These are phyloP conservation scores for Hymenoscyphus scutula DNA, from an alignment of 2,329 filamentous ascomycete genomes.

Conservation along the genomic window DNA sequence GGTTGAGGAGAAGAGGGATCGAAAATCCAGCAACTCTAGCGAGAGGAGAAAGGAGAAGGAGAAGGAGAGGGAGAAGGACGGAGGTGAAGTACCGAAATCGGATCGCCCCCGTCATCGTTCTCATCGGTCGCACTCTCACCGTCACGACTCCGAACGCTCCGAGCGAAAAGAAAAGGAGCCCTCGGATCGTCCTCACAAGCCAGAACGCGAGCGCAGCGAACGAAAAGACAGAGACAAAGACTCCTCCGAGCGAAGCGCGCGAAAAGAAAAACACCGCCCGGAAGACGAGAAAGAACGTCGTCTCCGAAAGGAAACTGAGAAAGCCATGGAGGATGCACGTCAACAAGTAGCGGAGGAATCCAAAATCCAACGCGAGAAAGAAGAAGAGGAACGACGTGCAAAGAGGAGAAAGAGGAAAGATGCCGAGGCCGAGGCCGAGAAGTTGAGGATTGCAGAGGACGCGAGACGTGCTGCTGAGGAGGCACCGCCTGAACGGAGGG, in stretches of 20 bases:
- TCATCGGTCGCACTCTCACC: constrained; percentile 15
- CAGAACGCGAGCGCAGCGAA: not conserved
- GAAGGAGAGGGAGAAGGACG: constrained; percentile 6
- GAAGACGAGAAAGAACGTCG: constrained; percentile 30
- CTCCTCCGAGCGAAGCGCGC: constrained; percentile 17
- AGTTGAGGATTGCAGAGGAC: constrained; percentile 4
- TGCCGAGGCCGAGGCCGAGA: constrained; percentile 28
- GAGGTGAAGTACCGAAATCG: not conserved
- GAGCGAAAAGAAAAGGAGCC: constrained; percentile 22
- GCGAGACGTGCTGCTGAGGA: constrained; percentile 11
- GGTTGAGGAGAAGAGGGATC: not conserved
- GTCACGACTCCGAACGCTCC: constrained; percentile 15
- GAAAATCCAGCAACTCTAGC: constrained; percentile 10
- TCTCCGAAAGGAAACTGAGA: constrained; percentile 27
- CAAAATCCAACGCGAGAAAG: constrained; percentile 23
- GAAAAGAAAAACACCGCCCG: constrained; percentile 20
- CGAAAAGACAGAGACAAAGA: not conserved
- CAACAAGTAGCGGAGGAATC: constrained; percentile 26
- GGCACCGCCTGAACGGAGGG: not conserved
- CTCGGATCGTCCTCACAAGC: constrained; percentile 14
- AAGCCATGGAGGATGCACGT: constrained; percentile 25
- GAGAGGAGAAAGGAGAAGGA: constrained; percentile 4
- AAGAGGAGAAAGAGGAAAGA: constrained; percentile 23
- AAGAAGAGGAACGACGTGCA: constrained; percentile 26
- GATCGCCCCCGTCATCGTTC: constrained; percentile 18